A percentile compares a stretch with the other conserved stretches of the same genome.
phyloP scores from a whole-genome alignment of 1,139 yeast genomes.

The Yamadazyma spencermartinsiae region DNA sequence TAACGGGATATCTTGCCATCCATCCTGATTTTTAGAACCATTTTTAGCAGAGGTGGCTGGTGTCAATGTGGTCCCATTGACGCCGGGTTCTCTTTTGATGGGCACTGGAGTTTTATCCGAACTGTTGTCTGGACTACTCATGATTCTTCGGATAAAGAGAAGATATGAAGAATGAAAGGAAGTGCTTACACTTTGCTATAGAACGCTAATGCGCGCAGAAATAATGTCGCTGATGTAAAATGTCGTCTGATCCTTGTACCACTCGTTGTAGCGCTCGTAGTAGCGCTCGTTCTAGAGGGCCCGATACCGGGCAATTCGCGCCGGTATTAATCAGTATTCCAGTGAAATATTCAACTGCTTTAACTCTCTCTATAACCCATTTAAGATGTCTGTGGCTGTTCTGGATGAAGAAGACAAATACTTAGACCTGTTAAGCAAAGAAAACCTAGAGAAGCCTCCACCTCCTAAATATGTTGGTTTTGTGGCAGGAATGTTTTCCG shows the following conservation, averaged over 20 bases:
- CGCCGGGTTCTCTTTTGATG: slow-evolving; percentile 1
- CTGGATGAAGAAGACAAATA: slow-evolving; percentile 29
- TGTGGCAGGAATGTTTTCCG: slow-evolving; percentile 85
- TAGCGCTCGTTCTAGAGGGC: too few species aligned
- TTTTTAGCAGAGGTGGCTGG: background rate
- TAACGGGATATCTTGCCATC: slow-evolving; percentile 67
- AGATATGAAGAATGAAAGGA: too few species aligned
- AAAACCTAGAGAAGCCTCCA: slow-evolving; percentile 15
- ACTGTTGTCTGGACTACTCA: background rate
- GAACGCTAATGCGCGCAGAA: too few species aligned
- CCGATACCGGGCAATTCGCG: too few species aligned
- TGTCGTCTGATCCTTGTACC: too few species aligned
- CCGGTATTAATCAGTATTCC: too few species aligned
- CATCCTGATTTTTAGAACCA: slow-evolving; percentile 16
- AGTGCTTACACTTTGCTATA: too few species aligned
- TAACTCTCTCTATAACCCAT: too few species aligned
- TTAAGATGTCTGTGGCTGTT: slow-evolving; percentile 30
- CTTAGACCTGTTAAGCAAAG: slow-evolving; percentile 9
- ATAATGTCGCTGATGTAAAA: too few species aligned
- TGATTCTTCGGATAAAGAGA: too few species aligned
- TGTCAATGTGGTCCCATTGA: background rate
- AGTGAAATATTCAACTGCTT: background rate
- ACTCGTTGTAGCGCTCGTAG: too few species aligned
- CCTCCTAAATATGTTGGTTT: slow-evolving; percentile 72
- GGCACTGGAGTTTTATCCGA: background rate